phyloP scores from a whole-genome alignment of 805 yeast species.

The Wickerhamiella kurtzmanii region DNA sequence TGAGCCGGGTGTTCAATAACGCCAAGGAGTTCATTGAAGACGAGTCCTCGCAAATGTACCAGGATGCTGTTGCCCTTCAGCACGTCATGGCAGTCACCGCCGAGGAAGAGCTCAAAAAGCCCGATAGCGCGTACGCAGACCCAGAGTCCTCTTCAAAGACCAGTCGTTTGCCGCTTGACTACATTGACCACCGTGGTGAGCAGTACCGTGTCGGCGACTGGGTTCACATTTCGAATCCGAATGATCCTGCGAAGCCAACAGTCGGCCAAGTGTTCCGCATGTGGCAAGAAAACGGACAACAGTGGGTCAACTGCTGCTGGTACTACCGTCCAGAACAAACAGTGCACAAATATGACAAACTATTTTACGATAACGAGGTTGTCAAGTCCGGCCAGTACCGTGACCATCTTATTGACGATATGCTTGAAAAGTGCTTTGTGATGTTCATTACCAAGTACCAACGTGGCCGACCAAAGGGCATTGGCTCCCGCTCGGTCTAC shows the following conservation, averaged over 20 bases:
- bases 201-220: slow-evolving; percentile 84
- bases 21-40: slow-evolving; percentile 48
- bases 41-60: slow-evolving; percentile 42
- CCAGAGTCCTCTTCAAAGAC: slow-evolving; percentile 44
- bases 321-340: slow-evolving; percentile 96
- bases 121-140: slow-evolving; percentile 59
- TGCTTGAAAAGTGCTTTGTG: slow-evolving; percentile 87
- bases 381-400: slow-evolving; percentile 94
- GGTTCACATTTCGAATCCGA: slow-evolving; percentile 78
- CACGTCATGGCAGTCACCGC: slow-evolving; percentile 40
- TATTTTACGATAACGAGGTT: slow-evolving; percentile 88
- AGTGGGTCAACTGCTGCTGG: slow-evolving; percentile 94
- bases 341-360: slow-evolving; percentile 78
- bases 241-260: slow-evolving; percentile 79
- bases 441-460: slow-evolving; percentile 88
- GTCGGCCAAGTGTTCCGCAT: slow-evolving; percentile 87
- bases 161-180: slow-evolving; percentile 67
- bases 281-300: slow-evolving; percentile 73
- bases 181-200: slow-evolving; percentile 55
- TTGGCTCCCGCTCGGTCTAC: slow-evolving; percentile 57
- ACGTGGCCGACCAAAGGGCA: slow-evolving; percentile 80
- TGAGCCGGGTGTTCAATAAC: slow-evolving; percentile 60
- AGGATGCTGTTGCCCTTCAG: slow-evolving; percentile 54
- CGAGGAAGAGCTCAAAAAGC: slow-evolving; percentile 61
- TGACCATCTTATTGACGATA: slow-evolving; percentile 80